Conservation (phyloP, 805 yeast species). For the Candida pini region DNA sequence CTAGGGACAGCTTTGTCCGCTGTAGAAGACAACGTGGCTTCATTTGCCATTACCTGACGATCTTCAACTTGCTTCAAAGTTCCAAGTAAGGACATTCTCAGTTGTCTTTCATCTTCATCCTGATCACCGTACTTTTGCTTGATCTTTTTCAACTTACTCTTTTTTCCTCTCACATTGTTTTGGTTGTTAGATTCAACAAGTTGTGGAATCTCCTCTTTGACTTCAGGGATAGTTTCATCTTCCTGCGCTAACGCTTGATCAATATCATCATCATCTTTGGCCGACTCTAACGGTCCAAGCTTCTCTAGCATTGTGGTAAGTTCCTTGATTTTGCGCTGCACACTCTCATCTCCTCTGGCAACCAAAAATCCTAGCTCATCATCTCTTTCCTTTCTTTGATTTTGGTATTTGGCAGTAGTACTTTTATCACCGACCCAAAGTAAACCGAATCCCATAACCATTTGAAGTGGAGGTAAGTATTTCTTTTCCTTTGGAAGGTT, state of each 20-base stretch:
- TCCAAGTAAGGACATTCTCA: conserved; percentile 79
- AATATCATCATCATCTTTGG: conserved; percentile 6
- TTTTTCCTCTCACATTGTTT: conserved; percentile 71
- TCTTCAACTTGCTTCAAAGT: conserved; percentile 57
- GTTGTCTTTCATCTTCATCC: conserved; percentile 77
- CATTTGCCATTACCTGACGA: conserved; percentile 7
- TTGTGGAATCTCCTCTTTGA: conserved; percentile 18
- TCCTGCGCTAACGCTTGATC: conserved; percentile 4
- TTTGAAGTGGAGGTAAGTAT: conserved; percentile 68
- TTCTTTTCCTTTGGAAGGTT: conserved; percentile 49
- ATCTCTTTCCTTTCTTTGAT: conserved; percentile 18
- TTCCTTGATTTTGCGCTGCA: conserved; percentile 23
- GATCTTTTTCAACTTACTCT: conserved; percentile 76
- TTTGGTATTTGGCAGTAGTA: conserved; percentile 33
- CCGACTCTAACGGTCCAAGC: conserved; percentile 10
- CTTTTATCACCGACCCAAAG: conserved; percentile 65
- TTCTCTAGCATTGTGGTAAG: conserved; percentile 26
- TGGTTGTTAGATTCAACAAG: too few species aligned
- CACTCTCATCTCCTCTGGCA: conserved; percentile 24
- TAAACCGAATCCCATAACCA: conserved; percentile 87
- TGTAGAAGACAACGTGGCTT: background rate
- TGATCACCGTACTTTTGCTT: conserved; percentile 82
- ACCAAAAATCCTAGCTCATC: conserved; percentile 25
- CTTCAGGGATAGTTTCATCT: conserved; percentile 8
- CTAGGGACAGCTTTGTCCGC: conserved; percentile 6